Conservation (phyloP, 78 protist species). For the Pelomyxa schiedti region DNA sequence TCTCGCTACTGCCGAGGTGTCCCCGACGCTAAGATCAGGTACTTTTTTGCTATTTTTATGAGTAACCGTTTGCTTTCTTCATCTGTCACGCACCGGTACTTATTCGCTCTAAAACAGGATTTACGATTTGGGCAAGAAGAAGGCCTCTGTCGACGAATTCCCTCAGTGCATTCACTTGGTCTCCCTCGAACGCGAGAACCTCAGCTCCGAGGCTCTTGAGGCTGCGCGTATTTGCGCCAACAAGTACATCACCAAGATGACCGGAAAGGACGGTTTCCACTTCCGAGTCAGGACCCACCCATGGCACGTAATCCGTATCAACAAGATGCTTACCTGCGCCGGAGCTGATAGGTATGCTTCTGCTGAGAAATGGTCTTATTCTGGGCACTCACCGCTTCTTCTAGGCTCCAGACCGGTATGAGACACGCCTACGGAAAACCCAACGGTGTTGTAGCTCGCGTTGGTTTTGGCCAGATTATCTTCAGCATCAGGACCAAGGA, state of each 20-base stretch:
- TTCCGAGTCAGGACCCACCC: slow-evolving; percentile 98
- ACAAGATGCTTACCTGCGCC: slow-evolving; percentile 99
- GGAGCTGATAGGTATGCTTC: slow-evolving; percentile 95
- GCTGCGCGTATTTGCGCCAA: slow-evolving; percentile 98
- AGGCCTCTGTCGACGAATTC: slow-evolving; percentile 89
- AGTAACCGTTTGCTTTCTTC: neutral
- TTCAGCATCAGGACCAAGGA: slow-evolving; percentile 92
- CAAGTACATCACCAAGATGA: slow-evolving; percentile 93
- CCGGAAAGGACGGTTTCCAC: slow-evolving; percentile 98
- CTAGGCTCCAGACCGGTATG: slow-evolving; percentile 97
- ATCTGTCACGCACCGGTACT: slow-evolving; percentile 63
- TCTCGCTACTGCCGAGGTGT: slow-evolving; percentile 99
- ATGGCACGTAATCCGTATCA: slow-evolving; percentile 99
- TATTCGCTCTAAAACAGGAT: too few relatives aligned
- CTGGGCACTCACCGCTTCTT: neutral
- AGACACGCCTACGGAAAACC: slow-evolving; percentile 99
- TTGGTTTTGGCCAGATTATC: slow-evolving; percentile 91
- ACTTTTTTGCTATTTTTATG: too few relatives aligned
- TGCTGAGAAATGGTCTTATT: neutral
- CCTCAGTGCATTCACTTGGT: slow-evolving; percentile 95
- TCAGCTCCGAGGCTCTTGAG: slow-evolving; percentile 97
- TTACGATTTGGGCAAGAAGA: slow-evolving; percentile 95
- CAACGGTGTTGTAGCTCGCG: slow-evolving; percentile 95
- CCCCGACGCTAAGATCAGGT: slow-evolving; percentile 87
- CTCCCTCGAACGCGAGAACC: slow-evolving; percentile 95